phyloP scores from a whole-genome alignment of 2,329 filamentous ascomycete genomes.

The Trichophyton equinum region DNA sequence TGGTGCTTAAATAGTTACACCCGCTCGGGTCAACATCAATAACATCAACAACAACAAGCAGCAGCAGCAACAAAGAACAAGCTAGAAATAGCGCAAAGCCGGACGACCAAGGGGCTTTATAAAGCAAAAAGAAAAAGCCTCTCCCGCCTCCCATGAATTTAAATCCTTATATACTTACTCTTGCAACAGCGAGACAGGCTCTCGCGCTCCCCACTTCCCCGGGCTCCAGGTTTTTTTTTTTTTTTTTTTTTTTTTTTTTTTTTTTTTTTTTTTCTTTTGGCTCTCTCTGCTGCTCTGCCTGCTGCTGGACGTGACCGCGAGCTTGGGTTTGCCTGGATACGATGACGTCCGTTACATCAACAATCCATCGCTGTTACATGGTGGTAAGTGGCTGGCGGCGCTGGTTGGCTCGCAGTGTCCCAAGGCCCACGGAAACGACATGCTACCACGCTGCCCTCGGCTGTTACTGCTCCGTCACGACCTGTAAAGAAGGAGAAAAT shows the following conservation, averaged over 20 bases:
- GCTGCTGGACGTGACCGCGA: not conserved
- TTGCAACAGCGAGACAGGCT: not conserved
- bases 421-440: not conserved
- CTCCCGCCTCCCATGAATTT: not conserved
- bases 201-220: not conserved
- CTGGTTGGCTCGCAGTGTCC: not conserved
- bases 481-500: not conserved
- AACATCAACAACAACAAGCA: too few species aligned
- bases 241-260: not conserved
- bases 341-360: constrained; percentile 4
- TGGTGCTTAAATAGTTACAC: not conserved
- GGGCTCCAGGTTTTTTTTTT: not conserved
- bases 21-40: not conserved
- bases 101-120: too few species aligned
- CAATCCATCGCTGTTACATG: not conserved
- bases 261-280: not conserved
- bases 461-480: not conserved
- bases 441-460: not conserved
- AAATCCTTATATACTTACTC: not conserved
- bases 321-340: not conserved
- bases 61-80: too few species aligned
- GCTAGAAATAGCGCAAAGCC: too few species aligned
- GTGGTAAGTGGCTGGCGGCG: not conserved
- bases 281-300: not conserved
- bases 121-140: too few species aligned